Conservation (phyloP, 495 filamentous ascomycete species). For the Lindgomyces ingoldianus region DNA sequence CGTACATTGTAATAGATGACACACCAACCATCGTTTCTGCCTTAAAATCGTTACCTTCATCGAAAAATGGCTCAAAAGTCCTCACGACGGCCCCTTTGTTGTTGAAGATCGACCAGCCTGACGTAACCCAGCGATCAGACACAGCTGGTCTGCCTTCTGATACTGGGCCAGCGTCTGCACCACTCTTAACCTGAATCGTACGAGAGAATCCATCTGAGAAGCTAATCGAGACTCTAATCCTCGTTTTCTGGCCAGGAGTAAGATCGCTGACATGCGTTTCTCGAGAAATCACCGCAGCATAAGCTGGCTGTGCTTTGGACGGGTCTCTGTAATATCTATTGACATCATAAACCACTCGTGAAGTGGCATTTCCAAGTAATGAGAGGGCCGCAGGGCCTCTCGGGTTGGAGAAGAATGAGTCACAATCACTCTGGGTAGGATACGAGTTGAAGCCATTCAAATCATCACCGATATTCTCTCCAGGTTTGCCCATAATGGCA, state of each 20-base stretch:
- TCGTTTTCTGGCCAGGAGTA: background rate
- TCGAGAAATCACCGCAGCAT: background rate
- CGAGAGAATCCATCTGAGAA: background rate
- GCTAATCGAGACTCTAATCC: background rate
- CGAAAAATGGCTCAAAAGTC: slow-evolving; percentile 40
- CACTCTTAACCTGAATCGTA: background rate
- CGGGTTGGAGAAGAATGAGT: background rate
- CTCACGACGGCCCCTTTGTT: slow-evolving; percentile 37
- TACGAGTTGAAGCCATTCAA: slow-evolving; percentile 20
- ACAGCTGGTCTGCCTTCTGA: background rate
- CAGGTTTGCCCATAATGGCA: slow-evolving; percentile 38
- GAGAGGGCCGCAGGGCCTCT: background rate
- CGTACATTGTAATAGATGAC: slow-evolving; percentile 20
- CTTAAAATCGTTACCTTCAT: slow-evolving; percentile 9
- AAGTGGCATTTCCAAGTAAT: background rate
- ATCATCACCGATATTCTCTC: slow-evolving; percentile 32
- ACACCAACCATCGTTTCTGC: background rate
- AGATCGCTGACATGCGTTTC: background rate
- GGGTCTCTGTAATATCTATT: background rate
- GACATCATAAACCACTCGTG: background rate
- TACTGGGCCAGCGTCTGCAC: background rate
- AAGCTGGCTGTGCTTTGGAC: background rate
- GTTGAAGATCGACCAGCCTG: slow-evolving; percentile 37
- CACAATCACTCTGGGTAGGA: background rate
- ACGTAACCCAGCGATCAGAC: slow-evolving; percentile 27